Evolutionary conservation across 768 basidiomycete species (phyloP).

Genomic region (Phlegmacium glaucopus): DNA sequence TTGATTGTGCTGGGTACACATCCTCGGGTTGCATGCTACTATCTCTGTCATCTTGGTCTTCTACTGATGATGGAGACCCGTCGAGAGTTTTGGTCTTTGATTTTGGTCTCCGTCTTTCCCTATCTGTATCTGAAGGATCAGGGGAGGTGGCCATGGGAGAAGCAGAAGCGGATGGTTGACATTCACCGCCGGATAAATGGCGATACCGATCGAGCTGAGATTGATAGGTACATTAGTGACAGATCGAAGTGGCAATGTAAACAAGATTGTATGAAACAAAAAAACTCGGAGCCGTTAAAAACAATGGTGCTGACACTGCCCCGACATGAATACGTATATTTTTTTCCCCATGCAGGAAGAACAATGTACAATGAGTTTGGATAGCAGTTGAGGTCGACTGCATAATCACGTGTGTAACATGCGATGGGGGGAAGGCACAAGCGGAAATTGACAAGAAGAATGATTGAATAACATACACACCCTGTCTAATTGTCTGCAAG

Average conservation of each 20-base stretch:
- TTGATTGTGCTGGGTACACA: no score
- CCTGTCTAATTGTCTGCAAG: constrained; percentile 82
- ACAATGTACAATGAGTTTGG: no score
- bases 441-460: no score
- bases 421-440: no score
- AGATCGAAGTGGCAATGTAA: no score
- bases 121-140: constrained; percentile 7
- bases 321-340: no score
- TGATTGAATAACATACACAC: constrained; percentile 39
- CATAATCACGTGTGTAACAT: no score
- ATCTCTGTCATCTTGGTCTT: constrained; percentile 6
- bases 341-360: no score
- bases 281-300: no score
- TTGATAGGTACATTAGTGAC: constrained; percentile 1
- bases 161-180: constrained; percentile 10
- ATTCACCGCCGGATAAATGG: constrained; percentile 32
- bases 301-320: no score
- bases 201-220: constrained; percentile 51
- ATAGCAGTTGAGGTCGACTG: no score
- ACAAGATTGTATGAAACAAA: no score
- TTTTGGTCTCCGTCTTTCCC: constrained; percentile 20
- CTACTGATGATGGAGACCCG: constrained; percentile 12
- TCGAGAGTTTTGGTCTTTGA: constrained; percentile 20
- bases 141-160: constrained; percentile 6
- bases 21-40: not conserved